phyloP scores from a whole-genome alignment of 2,329 filamentous ascomycete species.

The Metarhizium brunneum region DNA sequence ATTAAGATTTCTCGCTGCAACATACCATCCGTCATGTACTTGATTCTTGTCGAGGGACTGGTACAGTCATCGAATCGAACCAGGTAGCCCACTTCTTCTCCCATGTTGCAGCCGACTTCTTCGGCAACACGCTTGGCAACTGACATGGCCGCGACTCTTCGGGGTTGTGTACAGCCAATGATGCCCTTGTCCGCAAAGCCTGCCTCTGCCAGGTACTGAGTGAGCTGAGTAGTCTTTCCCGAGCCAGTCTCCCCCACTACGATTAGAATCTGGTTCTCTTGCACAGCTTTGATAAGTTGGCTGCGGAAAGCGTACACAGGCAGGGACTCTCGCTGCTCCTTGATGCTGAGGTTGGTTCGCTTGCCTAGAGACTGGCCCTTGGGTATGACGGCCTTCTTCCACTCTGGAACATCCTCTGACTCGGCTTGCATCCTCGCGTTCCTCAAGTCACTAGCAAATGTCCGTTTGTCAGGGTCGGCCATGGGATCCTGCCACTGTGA shows the following conservation, averaged over 20 bases:
- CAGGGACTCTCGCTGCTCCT: slow-evolving; percentile 82
- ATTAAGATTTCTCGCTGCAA: slow-evolving; percentile 89
- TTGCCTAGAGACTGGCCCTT: slow-evolving; percentile 78
- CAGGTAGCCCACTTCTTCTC: slow-evolving; percentile 90
- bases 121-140: slow-evolving; percentile 95
- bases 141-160: slow-evolving; percentile 94
- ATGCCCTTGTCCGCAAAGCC: slow-evolving; percentile 82
- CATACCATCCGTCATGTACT: slow-evolving; percentile 99
- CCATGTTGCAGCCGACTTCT: slow-evolving; percentile 85
- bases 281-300: slow-evolving; percentile 79
- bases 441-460: slow-evolving; percentile 82
- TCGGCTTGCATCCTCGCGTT: slow-evolving; percentile 53
- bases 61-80: slow-evolving; percentile 97
- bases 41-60: slow-evolving; percentile 80
- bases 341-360: slow-evolving; percentile 84
- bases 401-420: slow-evolving; percentile 72
- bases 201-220: slow-evolving; percentile 87
- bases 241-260: slow-evolving; percentile 97
- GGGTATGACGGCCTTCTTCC: slow-evolving; percentile 76
- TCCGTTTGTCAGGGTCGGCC: slow-evolving; percentile 72
- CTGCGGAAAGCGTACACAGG: slow-evolving; percentile 85
- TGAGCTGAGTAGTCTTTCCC: slow-evolving; percentile 93
- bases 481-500: slow-evolving; percentile 97
- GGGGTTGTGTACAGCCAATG: slow-evolving; percentile 93
- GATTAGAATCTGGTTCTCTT: slow-evolving; percentile 83